A percentile compares a stretch with the other conserved stretches of the same genome.
These are phyloP conservation scores for Phytomonas francai DNA, from an alignment of 208 protist genomes.

Conservation along the genomic window DNA sequence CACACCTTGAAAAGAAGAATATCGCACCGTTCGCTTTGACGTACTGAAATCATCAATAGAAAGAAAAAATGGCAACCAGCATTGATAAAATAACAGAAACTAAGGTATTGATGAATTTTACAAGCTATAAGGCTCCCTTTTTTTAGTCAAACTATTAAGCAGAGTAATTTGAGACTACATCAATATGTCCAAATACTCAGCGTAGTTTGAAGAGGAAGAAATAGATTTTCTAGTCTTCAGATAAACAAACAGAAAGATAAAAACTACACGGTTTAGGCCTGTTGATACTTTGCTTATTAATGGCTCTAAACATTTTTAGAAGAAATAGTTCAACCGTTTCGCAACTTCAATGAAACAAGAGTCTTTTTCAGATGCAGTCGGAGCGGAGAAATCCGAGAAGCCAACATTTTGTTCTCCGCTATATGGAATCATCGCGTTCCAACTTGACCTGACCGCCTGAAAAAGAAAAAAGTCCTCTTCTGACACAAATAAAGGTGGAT, in stretches of 20 bases:
- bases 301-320: background rate
- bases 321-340: background rate
- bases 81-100: background rate
- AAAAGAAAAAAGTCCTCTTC: background rate
- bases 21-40: background rate
- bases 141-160: background rate
- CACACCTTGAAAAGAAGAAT: background rate
- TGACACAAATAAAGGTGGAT: background rate
- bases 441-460: background rate
- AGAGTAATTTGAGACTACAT: background rate
- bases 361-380: background rate
- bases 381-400: background rate
- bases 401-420: background rate
- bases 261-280: background rate
- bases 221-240: background rate
- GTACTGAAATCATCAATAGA: background rate
- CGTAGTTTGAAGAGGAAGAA: background rate
- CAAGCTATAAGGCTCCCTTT: background rate
- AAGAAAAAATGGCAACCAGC: background rate
- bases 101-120: background rate
- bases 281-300: background rate
- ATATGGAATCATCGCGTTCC: background rate
- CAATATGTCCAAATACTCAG: background rate
- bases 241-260: background rate
- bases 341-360: background rate